phyloP scores from a whole-genome alignment of 129 eudicot species.

The Escallonia herrerae region DNA sequence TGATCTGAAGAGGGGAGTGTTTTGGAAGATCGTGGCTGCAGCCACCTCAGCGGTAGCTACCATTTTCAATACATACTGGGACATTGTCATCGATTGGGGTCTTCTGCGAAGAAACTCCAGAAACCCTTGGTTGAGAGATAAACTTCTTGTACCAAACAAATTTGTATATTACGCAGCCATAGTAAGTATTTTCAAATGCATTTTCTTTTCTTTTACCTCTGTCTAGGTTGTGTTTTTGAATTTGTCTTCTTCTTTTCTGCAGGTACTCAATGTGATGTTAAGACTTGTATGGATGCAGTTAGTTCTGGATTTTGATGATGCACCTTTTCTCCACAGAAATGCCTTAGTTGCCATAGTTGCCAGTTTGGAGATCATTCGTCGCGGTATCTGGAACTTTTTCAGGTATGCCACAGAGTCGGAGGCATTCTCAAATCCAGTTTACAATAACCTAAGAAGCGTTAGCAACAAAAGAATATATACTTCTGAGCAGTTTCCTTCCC shows the following conservation, averaged over 20 bases:
- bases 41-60: conserved; percentile 51
- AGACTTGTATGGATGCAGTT: conserved; percentile 82
- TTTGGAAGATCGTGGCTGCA: conserved; percentile 34
- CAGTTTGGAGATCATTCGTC: conserved; percentile 56
- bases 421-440: not conserved
- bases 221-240: not conserved
- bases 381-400: conserved; percentile 79
- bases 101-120: conserved; percentile 38
- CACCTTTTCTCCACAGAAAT: conserved; percentile 42
- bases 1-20: conserved; percentile 13
- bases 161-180: conserved; percentile 56
- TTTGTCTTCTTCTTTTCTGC: not conserved
- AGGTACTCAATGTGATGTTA: conserved; percentile 49
- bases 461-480: no score
- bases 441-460: no score
- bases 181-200: conserved; percentile 20
- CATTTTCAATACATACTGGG: conserved; percentile 60
- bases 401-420: conserved; percentile 24
- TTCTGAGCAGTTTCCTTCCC: no score
- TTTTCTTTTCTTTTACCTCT: not conserved
- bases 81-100: conserved; percentile 69
- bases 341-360: conserved; percentile 58
- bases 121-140: conserved; percentile 71
- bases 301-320: conserved; percentile 37
- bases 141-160: conserved; percentile 40